Conservation (phyloP, 208 protist species). For the Trypanosoma congolense region DNA sequence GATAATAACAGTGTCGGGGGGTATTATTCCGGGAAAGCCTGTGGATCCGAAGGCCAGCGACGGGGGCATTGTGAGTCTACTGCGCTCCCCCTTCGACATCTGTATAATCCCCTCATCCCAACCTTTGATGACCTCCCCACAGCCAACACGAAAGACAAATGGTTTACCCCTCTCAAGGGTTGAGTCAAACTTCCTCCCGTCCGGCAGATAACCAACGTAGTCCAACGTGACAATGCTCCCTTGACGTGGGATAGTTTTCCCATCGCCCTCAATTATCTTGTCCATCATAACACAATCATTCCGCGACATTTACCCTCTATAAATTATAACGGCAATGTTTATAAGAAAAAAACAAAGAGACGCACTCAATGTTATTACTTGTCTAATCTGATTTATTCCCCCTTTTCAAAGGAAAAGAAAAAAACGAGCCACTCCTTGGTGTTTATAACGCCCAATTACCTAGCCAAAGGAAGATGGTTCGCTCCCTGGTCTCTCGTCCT, state of each 20-base stretch:
- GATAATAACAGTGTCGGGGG: slow-evolving; percentile 80
- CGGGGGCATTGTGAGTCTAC: slow-evolving; percentile 88
- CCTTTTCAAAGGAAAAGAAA: too few relatives aligned
- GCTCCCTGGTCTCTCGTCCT: too few relatives aligned
- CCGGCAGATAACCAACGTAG: slow-evolving; percentile 78
- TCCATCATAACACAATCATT: slow-evolving; percentile 82
- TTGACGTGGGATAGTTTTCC: slow-evolving; percentile 80
- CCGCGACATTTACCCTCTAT: slow-evolving; percentile 37
- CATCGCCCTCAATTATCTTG: slow-evolving; percentile 91
- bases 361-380: too few relatives aligned
- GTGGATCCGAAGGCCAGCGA: slow-evolving; percentile 83
- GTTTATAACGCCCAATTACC: too few relatives aligned
- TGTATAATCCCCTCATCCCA: slow-evolving; percentile 93
- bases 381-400: too few relatives aligned
- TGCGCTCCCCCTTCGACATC: slow-evolving; percentile 91
- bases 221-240: slow-evolving; percentile 88
- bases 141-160: slow-evolving; percentile 90
- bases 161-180: slow-evolving; percentile 84
- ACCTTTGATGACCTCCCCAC: slow-evolving; percentile 90
- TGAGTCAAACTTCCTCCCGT: slow-evolving; percentile 87
- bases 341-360: too few relatives aligned
- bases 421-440: too few relatives aligned
- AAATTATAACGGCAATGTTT: too few relatives aligned
- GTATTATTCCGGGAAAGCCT: slow-evolving; percentile 88
- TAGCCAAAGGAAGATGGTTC: too few relatives aligned